Evolutionary conservation across 2,329 filamentous ascomycete species (phyloP).

Genomic region (Exophiala xenobiotica): DNA sequence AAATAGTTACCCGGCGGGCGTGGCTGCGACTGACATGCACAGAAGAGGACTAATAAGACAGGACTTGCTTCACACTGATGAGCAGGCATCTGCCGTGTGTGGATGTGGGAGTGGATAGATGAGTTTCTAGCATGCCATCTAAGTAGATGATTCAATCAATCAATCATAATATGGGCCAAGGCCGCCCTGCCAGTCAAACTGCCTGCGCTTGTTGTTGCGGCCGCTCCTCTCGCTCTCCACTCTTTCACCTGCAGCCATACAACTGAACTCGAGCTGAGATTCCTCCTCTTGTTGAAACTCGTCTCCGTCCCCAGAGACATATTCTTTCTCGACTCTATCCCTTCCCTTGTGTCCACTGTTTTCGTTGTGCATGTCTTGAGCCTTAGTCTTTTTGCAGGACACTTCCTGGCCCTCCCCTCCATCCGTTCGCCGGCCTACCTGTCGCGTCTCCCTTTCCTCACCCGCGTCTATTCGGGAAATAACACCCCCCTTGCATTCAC

Average conservation of each 20-base stretch:
- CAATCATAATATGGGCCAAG: background rate
- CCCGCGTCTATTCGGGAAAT: conserved; percentile 14
- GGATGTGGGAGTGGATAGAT: conserved; percentile 4
- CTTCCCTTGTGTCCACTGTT: conserved; percentile 11
- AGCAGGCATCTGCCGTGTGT: conserved; percentile 1
- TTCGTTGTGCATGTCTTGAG: conserved; percentile 6
- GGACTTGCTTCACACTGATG: background rate
- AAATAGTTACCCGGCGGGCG: background rate
- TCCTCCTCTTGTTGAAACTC: conserved; percentile 6
- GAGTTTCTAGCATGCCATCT: conserved; percentile 1
- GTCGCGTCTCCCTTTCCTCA: conserved; percentile 17
- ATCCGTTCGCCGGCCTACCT: conserved; percentile 1
- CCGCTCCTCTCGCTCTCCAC: background rate
- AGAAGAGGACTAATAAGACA: background rate
- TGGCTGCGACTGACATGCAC: conserved; percentile 14
- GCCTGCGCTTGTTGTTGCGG: background rate
- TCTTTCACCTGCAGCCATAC: background rate
- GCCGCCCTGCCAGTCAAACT: too few relatives aligned
- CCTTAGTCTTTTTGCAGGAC: background rate
- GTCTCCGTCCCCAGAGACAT: conserved; percentile 4
- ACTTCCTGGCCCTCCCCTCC: background rate
- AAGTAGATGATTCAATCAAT: too few relatives aligned
- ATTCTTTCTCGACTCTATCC: conserved; percentile 4
- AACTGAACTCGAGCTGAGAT: conserved; percentile 9
- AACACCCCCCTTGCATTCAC: conserved; percentile 34